Percentiles rank a stretch among this genome's conserved stretches.
phyloP scores from a whole-genome alignment of 1,284 basidiomycete species.

The Rhodotorula sp. region DNA sequence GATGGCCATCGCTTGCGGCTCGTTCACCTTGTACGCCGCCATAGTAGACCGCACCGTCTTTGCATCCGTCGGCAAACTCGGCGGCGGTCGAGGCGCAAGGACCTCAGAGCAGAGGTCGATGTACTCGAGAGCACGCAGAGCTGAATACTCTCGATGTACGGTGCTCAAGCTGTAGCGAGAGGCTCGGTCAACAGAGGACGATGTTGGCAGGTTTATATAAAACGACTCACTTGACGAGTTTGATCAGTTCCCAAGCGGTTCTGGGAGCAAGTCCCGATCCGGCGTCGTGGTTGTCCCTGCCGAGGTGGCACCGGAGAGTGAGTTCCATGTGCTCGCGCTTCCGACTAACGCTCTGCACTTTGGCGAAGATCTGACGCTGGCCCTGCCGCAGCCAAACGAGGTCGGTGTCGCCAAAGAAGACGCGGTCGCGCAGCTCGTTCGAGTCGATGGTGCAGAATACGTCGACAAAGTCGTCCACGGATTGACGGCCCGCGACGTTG shows the following conservation, averaged over 20 bases:
- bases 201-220: neutral
- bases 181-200: neutral
- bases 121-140: conserved; percentile 75
- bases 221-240: conserved; percentile 70
- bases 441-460: conserved; percentile 55
- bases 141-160: conserved; percentile 85
- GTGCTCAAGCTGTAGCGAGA: conserved; percentile 69
- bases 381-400: conserved; percentile 66
- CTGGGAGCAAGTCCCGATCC: conserved; percentile 54
- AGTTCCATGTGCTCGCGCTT: conserved; percentile 54
- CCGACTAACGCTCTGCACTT: conserved; percentile 67
- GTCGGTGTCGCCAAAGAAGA: conserved; percentile 74
- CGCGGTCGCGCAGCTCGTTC: conserved; percentile 63
- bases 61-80: conserved; percentile 55
- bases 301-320: conserved; percentile 53
- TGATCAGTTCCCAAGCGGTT: conserved; percentile 71
- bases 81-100: conserved; percentile 62
- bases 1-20: conserved; percentile 91
- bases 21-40: conserved; percentile 73
- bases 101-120: conserved; percentile 74
- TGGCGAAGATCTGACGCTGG: conserved; percentile 61
- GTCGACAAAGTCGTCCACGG: conserved; percentile 69
- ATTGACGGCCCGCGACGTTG: conserved; percentile 63
- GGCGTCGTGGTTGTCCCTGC: conserved; percentile 49
- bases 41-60: conserved; percentile 67